A percentile compares a stretch with the other conserved stretches of the same genome.
Conservation (phyloP, 257 asterid species). For the Plantago major region DNA sequence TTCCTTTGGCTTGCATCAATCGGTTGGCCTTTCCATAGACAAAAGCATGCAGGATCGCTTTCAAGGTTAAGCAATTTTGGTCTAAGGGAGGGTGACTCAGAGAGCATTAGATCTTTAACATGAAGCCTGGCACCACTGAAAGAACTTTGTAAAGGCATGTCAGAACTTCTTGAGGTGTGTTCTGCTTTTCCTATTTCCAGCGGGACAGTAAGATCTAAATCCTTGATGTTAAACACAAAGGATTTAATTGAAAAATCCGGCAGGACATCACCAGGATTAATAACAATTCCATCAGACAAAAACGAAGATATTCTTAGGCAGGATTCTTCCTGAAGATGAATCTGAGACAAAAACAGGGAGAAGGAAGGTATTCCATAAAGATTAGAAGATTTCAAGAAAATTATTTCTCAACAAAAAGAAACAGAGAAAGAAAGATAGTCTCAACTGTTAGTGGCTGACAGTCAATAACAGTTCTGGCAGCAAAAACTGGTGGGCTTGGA, state of each 20-base stretch:
- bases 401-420: background rate
- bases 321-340: conserved; percentile 97
- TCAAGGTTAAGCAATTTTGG: conserved; percentile 69
- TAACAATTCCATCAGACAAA: conserved; percentile 88
- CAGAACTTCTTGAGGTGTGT: conserved; percentile 29
- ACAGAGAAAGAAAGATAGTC: conserved; percentile 15
- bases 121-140: conserved; percentile 89
- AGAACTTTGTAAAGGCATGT: conserved; percentile 41
- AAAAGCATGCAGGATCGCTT: conserved; percentile 89
- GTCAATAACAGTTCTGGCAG: conserved; percentile 76
- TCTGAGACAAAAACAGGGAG: conserved; percentile 43
- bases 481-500: conserved; percentile 81
- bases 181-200: conserved; percentile 43
- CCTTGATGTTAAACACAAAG: conserved; percentile 51
- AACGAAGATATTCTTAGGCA: conserved; percentile 90
- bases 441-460: conserved; percentile 87
- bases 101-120: conserved; percentile 64
- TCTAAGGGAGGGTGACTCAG: conserved; percentile 73
- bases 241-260: conserved; percentile 77
- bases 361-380: conserved; percentile 16
- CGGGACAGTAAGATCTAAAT: conserved; percentile 72
- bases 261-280: conserved; percentile 53
- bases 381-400: conserved; percentile 1
- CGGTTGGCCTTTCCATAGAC: conserved; percentile 93
- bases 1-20: conserved; percentile 93